Percentiles rank a stretch among this genome's conserved stretches.
Conservation (phyloP, 2,329 filamentous ascomycete genomes). For the Knufia petricola region DNA sequence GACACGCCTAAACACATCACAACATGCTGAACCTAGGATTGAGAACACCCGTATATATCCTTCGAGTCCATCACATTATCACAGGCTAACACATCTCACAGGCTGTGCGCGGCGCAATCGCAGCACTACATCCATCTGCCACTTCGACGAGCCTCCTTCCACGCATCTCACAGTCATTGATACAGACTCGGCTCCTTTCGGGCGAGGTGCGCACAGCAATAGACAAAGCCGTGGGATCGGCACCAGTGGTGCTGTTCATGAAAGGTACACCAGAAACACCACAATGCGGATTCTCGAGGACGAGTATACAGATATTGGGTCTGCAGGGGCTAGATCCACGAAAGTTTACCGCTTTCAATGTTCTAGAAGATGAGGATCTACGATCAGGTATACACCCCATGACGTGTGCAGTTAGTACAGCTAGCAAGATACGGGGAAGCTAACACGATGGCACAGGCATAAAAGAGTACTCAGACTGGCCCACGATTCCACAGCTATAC, state of each 20-base stretch:
- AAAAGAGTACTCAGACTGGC: slow-evolving; percentile 99
- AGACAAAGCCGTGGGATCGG: slow-evolving; percentile 76
- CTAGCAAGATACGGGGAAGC: not conserved
- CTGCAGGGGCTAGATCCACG: slow-evolving; percentile 87
- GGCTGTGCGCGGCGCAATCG: slow-evolving; percentile 18
- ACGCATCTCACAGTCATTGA: slow-evolving; percentile 16
- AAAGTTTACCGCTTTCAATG: slow-evolving; percentile 98
- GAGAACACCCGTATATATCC: slow-evolving; percentile 7
- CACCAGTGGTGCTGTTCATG: slow-evolving; percentile 97
- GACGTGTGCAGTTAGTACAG: slow-evolving; percentile 1
- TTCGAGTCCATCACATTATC: not conserved
- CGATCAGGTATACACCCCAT: slow-evolving; percentile 61
- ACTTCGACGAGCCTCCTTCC: slow-evolving; percentile 28
- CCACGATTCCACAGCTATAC: slow-evolving; percentile 95
- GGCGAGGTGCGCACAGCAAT: slow-evolving; percentile 72
- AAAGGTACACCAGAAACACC: slow-evolving; percentile 95
- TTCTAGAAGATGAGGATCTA: slow-evolving; percentile 81
- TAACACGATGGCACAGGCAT: slow-evolving; percentile 52
- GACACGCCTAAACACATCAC: not conserved
- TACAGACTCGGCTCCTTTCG: slow-evolving; percentile 55
- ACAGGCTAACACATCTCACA: slow-evolving; percentile 6
- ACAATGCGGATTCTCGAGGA: slow-evolving; percentile 93
- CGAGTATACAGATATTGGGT: slow-evolving; percentile 87
- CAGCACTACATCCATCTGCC: slow-evolving; percentile 19
- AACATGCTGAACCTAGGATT: slow-evolving; percentile 8